A percentile compares a stretch with the other conserved stretches of the same genome.
Evolutionary conservation across 441 rosid genomes (phyloP).

Genomic region (Corymbia citriodora): DNA sequence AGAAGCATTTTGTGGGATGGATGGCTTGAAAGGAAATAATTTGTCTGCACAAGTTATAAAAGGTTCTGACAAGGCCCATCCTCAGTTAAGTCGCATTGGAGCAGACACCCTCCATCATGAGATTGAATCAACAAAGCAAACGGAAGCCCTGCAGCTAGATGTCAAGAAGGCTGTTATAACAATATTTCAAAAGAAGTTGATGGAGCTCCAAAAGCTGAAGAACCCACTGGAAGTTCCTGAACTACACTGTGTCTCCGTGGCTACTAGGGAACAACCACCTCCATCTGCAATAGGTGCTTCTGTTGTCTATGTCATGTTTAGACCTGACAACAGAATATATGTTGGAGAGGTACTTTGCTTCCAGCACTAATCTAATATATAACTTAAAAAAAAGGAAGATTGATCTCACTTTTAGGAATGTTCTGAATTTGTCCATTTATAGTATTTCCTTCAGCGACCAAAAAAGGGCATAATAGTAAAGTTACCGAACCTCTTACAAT

Average conservation of each 20-base stretch:
- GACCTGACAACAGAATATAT: slow-evolving; percentile 75
- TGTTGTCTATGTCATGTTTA: slow-evolving; percentile 80
- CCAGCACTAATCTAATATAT: background rate
- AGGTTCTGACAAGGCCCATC: slow-evolving; percentile 17
- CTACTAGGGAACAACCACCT: slow-evolving; percentile 86
- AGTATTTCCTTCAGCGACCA: background rate
- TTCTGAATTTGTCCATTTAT: background rate
- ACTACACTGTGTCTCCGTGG: slow-evolving; percentile 46
- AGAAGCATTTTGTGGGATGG: slow-evolving; percentile 8
- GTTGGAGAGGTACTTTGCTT: slow-evolving; percentile 72
- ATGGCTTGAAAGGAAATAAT: slow-evolving; percentile 16
- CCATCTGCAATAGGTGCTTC: slow-evolving; percentile 88
- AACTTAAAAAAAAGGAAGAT: background rate
- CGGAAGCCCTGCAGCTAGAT: slow-evolving; percentile 31
- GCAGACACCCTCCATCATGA: slow-evolving; percentile 17
- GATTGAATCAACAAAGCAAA: slow-evolving; percentile 20
- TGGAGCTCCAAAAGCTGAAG: slow-evolving; percentile 38
- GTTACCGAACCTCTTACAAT: background rate
- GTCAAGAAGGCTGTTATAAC: slow-evolving; percentile 36
- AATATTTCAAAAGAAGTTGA: slow-evolving; percentile 55
- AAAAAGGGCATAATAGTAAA: background rate
- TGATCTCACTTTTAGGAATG: background rate
- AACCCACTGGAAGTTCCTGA: slow-evolving; percentile 21
- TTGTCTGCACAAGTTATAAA: slow-evolving; percentile 5
- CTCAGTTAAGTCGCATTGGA: slow-evolving; percentile 11